Evolutionary conservation across 2,329 filamentous ascomycete genomes (phyloP), one percentile per base, ranked within the genome.

Genomic region (Fusarium nurragi): DNA sequence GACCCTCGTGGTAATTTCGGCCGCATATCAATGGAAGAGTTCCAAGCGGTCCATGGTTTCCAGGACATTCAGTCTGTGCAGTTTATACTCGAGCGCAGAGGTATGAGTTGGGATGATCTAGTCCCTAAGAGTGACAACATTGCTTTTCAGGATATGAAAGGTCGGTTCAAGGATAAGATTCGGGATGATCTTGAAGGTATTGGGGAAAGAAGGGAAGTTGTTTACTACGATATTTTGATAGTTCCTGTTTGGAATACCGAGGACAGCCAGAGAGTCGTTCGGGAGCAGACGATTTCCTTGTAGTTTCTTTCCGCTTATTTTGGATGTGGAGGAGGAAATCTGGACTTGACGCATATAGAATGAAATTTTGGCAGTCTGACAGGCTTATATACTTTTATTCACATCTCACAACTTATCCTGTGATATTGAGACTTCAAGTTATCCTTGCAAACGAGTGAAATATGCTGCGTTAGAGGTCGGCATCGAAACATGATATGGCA

Each of bases 161-260:
- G 14, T 1, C 37, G 60, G 3, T 49, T 64, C 14, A 12, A 2
- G 4, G 38, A 57, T 3, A 47, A 40, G 8, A 64, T 64, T 4
- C 21, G 5, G 4, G 23, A 44, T 16, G 52, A 64, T 19, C 10
- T 49, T 3, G 39, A 23, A 2, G 21, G 28, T 4, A 13, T 36
- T 23, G 32, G 16, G 14, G 13, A 6, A 1, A 16, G 5, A 4
- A 22, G 25, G 7, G 18, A 21, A 0, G 32, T 13, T 14, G 3
- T 60, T 6, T 34, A 26, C 3, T 61, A 61, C 11, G 58, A 61
- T 25, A 60, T 61, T 8, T 25, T 58, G 30, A 49, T 61, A 5
- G 22, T 30, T 3, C 58, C 58, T 10, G 7, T 44, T 2, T 12
- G 23, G 12, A 12, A 11, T 5, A n/a, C 28, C 3, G 30, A 40